Evolutionary conservation across 1,284 basidiomycete species (phyloP), one percentile per base, ranked within the genome.

Genomic region (Marasmius oreades): DNA sequence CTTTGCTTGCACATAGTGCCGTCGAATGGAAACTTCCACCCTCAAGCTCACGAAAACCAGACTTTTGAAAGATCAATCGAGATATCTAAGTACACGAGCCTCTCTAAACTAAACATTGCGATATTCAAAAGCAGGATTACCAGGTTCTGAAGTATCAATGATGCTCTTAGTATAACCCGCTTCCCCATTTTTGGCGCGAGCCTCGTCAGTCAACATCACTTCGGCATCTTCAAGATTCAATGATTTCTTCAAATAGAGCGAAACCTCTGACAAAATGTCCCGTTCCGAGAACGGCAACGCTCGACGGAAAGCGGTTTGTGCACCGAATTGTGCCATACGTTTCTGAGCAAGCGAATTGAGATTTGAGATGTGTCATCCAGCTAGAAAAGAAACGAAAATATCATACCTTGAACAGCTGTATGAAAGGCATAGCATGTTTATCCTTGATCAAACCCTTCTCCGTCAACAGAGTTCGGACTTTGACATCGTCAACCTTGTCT

Each of bases 371-470:
- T 34, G 26, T 51, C 46, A n/a, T n/a, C n/a, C 55, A 44, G 33
- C 42, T 39, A 7, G 43, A 22, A 53, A 37, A 22, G 52, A 53
- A 52, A 53, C 33, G 24, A 43, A 34, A 23, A 22, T 23, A 14
- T 63, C 76, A 48, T 58, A 93, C 92, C 85, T 98, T 97, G 85
- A 97, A 90, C 26, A 80, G 75, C 63, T 96, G 91, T 55, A 95
- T 85, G 76, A 98, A 98, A 33, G 95, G 95, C 95, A 98, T 98
- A 44, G 83, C 83, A 60, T 88, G 86, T 78, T 98, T 98, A 74
- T 98, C 94, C 82, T 98, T 98, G 73, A 94, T 86, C 71, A 98
- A 70, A 12, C 92, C 94, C n/a, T 78, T 81, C 67, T 83, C 78
- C 11, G 79, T 81, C 62, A 98, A 72, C 59, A 84, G 68, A 66